phyloP scores from a whole-genome alignment of 1,139 yeast species.

The Candida sojae region DNA sequence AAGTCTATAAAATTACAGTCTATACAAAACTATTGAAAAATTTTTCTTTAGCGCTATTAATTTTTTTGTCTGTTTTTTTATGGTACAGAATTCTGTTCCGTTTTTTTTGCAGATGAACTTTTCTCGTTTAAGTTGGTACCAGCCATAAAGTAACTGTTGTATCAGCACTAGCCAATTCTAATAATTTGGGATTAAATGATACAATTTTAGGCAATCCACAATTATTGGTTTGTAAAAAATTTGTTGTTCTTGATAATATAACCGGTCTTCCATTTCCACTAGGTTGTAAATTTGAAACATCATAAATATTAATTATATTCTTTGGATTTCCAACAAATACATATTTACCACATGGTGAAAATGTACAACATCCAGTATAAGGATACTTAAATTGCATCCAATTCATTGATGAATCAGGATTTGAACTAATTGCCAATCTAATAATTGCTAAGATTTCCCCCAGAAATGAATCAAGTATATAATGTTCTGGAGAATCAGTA shows the following conservation, averaged over 20 bases:
- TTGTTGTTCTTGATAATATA: slow-evolving; percentile 10
- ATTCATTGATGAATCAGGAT: slow-evolving; percentile 9
- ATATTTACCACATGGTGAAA: slow-evolving; percentile 80
- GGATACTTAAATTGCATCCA: slow-evolving; percentile 46
- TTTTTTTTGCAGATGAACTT: neutral
- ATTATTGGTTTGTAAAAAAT: slow-evolving; percentile 23
- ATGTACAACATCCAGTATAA: slow-evolving; percentile 61
- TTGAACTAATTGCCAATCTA: slow-evolving; percentile 20
- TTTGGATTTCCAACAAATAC: slow-evolving; percentile 67
- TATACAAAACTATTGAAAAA: neutral
- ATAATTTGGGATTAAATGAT: slow-evolving; percentile 75
- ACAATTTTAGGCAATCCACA: slow-evolving; percentile 59
- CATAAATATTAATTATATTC: slow-evolving; percentile 63
- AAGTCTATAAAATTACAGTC: neutral
- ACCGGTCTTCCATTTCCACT: slow-evolving; percentile 16
- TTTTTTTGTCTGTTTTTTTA: neutral
- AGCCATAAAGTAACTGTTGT: slow-evolving; percentile 47
- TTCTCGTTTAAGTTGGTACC: slow-evolving; percentile 17
- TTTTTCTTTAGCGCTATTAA: neutral
- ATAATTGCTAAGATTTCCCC: slow-evolving; percentile 61
- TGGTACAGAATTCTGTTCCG: neutral
- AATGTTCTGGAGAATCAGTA: slow-evolving; percentile 55
- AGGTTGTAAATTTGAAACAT: slow-evolving; percentile 42
- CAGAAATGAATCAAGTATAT: slow-evolving; percentile 70
- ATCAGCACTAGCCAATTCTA: slow-evolving; percentile 84